Conservation (phyloP, 345 rosid species). For the Aquilaria malaccensis region DNA sequence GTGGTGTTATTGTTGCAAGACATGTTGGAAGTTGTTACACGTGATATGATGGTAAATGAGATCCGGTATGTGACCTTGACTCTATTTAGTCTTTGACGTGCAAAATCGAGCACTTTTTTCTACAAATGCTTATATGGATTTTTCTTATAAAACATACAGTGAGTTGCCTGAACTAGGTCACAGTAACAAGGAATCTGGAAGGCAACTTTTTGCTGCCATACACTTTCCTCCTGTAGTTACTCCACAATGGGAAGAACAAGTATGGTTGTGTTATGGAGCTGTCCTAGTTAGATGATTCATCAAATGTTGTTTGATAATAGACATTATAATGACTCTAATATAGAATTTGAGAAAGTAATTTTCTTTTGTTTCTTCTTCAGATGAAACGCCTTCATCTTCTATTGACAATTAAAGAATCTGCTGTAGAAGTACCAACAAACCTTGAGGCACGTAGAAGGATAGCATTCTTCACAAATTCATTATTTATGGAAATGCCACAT, state of each 20-base stretch:
- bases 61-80: conserved; percentile 53
- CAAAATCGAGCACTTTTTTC: no score
- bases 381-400: conserved; percentile 89
- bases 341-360: conserved; percentile 4
- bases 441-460: conserved; percentile 98
- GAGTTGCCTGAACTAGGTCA: conserved; percentile 82
- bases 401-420: conserved; percentile 87
- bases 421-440: conserved; percentile 79
- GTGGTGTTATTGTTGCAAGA: conserved; percentile 88
- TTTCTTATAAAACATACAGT: conserved; percentile 27
- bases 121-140: no score
- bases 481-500: conserved; percentile 98
- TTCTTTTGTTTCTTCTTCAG: conserved; percentile 29
- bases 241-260: conserved; percentile 97
- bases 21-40: conserved; percentile 88
- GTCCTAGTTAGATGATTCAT: conserved; percentile 5
- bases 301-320: conserved; percentile 1
- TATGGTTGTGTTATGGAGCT: conserved; percentile 10
- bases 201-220: conserved; percentile 94
- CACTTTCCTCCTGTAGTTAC: conserved; percentile 67
- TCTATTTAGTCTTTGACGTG: conserved; percentile 5
- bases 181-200: conserved; percentile 82
- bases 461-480: conserved; percentile 83
- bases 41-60: conserved; percentile 93
- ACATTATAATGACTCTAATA: not conserved